Percentiles rank a stretch among this genome's conserved stretches.
Evolutionary conservation across 1,139 yeast genomes (phyloP).

Genomic region (Pichia cactophila): DNA sequence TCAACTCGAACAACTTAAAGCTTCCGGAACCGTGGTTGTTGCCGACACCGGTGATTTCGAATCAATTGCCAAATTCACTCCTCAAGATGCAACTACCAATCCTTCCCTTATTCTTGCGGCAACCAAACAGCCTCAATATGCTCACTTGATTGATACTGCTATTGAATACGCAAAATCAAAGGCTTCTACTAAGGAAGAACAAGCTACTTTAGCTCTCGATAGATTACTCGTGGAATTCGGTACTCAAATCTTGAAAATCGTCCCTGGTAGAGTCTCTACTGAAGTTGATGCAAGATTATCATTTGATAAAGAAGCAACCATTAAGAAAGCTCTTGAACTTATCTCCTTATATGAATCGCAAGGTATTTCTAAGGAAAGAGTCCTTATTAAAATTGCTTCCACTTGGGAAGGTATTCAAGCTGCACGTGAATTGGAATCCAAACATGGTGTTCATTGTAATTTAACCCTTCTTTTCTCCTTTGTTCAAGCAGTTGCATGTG

Average conservation of each 20-base stretch:
- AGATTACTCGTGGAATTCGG: constrained; percentile 94
- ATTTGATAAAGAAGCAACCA: constrained; percentile 87
- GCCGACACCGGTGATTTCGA: constrained; percentile 99
- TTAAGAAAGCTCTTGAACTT: constrained; percentile 84
- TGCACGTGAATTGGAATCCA: constrained; percentile 87
- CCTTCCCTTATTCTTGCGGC: constrained; percentile 98
- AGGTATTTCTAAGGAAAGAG: constrained; percentile 83
- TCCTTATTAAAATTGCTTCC: constrained; percentile 92
- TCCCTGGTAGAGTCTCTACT: constrained; percentile 98
- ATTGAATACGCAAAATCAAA: constrained; percentile 73
- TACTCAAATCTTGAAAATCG: constrained; percentile 83
- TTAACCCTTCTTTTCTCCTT: constrained; percentile 91
- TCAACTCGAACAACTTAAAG: constrained; percentile 75
- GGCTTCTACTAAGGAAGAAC: constrained; percentile 52
- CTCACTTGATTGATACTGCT: constrained; percentile 84
- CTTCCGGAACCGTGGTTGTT: constrained; percentile 92
- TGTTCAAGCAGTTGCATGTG: constrained; percentile 97
- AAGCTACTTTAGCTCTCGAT: constrained; percentile 77
- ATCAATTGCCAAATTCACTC: constrained; percentile 93
- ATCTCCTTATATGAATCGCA: constrained; percentile 74
- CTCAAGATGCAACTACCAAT: constrained; percentile 99
- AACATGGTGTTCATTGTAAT: constrained; percentile 91
- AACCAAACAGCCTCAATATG: constrained; percentile 81
- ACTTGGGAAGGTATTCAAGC: constrained; percentile 99
- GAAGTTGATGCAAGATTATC: constrained; percentile 98